Base-by-base conservation (phyloP, 2,329 filamentous ascomycete species). In the Colletotrichum echinochloae region DNA sequence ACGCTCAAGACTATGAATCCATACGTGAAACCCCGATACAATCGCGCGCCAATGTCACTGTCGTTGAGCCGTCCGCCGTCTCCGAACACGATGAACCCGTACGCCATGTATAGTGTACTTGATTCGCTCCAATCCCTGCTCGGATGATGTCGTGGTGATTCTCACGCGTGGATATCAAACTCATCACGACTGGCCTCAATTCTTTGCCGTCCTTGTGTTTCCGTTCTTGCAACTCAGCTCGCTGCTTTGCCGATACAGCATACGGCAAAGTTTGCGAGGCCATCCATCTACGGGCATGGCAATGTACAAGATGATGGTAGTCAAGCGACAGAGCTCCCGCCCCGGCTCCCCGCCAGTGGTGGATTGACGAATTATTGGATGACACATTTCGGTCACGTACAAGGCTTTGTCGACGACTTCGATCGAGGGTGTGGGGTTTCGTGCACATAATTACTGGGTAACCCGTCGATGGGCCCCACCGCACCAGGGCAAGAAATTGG, bases 401-500 rank as follows among this genome's bases (percentile, higher is more conserved):
- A 51, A 57, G 35, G 35, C 65, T 52, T 49, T 44, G 35, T 48
- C 30, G 60, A 57, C 65, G 54, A 64, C 41, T 48, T 46, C n/a
- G 37, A 62, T 52, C 46, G 57, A 46, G 28, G 11, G n/a, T 52
- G 52, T 59, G 65, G 65, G 65, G 60, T 16, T 26, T 52, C 14
- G 23, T 52, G 14, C 26, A 39, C n/a, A n/a, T 20, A 16, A n/a
- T n/a, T n/a, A n/a, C n/a, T n/a, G n/a, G n/a, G n/a, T n/a, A n/a
- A 39, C 30, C 51, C 23, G 55, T 68, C 44, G 33, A 65, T 37
- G 28, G 41, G 28, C 46, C n/a, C 55, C 65, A 68, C 44, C 14
- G 18, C n/a, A 30, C 60, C 60, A 57, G 52, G 60, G 52, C 60
- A 68, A 39, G 64, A 54, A 16, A 66, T 54, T 60, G 64, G 64